Evolutionary conservation across 202 grass and related monocot species (phyloP).

Genomic region (Cymbopogon flexuosus): DNA sequence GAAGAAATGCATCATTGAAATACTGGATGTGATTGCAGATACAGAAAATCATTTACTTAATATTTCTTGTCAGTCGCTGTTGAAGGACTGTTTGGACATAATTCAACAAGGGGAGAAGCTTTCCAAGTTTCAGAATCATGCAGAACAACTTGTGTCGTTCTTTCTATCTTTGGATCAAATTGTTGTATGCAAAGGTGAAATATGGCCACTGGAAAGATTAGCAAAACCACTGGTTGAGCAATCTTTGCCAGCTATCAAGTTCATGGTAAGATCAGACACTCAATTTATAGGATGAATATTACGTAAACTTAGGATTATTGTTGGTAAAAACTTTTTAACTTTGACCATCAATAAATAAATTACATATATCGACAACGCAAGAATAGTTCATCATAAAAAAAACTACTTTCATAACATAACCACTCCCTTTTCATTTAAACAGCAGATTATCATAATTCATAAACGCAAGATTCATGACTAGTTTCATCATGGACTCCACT

Average conservation of each 20-base stretch:
- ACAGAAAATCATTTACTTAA: conserved; percentile 43
- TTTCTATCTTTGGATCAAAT: conserved; percentile 66
- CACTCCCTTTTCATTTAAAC: neutral
- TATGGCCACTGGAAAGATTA: conserved; percentile 76
- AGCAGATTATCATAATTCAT: neutral
- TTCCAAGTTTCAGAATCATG: conserved; percentile 50
- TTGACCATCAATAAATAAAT: neutral
- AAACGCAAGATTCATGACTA: neutral
- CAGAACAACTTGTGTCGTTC: conserved; percentile 65
- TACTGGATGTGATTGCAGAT: conserved; percentile 54
- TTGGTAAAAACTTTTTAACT: neutral
- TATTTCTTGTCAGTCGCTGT: conserved; percentile 54
- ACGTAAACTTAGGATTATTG: neutral
- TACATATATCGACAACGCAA: neutral
- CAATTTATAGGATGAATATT: conserved; percentile 12
- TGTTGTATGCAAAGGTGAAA: conserved; percentile 52
- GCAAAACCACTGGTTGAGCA: conserved; percentile 63
- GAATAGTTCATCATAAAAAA: neutral
- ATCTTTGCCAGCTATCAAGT: conserved; percentile 61
- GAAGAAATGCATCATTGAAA: conserved; percentile 66
- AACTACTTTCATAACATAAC: neutral
- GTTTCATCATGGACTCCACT: neutral
- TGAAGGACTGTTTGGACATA: conserved; percentile 63
- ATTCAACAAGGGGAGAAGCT: conserved; percentile 52
- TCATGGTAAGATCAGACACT: conserved; percentile 47